Base-by-base conservation (phyloP, 2,329 filamentous ascomycete genomes). In the Colletotrichum sublineola region DNA sequence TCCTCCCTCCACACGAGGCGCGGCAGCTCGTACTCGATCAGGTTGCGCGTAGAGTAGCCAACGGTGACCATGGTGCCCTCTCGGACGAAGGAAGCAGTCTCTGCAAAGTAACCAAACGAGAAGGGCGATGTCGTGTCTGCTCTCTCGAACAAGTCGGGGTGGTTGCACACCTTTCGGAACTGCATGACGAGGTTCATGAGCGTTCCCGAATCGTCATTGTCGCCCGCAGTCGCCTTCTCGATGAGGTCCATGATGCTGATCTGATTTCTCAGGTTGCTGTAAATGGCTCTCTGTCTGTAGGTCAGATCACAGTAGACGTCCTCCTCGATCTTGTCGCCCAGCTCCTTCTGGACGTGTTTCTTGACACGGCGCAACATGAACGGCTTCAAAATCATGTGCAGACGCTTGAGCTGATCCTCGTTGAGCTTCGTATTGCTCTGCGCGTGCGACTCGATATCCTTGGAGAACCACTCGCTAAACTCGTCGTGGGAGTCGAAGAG, bases 181-280 rank as follows among this genome's bases (percentile, higher is more conserved):
- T 99, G 96, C 96, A 99, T 99, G 75, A 99, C 96, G 75, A 99
- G 87, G 82, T 99, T 99, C 96, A 99, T 98, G 78, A 99, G 84
- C 1, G 96, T 98, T 52, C 96, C 95, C 46, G 94, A 97, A 80
- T 98, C 96, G 77, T 96, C 92, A 62, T 98, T 96, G 77, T 98
- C 95, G 46, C 96, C 96, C 76, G 96, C 89, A 2, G 96, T 96
- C 1, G 94, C 95, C 87, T 98, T 98, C 82, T 99, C 96, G 67
- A 99, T 97, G 24, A 99, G 91, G 80, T 99, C 96, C 91, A 98
- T 96, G 76, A 99, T 95, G 82, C 95, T 98, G 83, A 99, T 98
- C 84, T 97, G 96, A 84, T 97, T 97, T 63, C 96, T 92, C 56
- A 99, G 86, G 77, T 95, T 97, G 77, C 91, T 89, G 83, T 99